Conservation (phyloP, 2,329 filamentous ascomycete genomes). For the Xylaria hypoxylon region DNA sequence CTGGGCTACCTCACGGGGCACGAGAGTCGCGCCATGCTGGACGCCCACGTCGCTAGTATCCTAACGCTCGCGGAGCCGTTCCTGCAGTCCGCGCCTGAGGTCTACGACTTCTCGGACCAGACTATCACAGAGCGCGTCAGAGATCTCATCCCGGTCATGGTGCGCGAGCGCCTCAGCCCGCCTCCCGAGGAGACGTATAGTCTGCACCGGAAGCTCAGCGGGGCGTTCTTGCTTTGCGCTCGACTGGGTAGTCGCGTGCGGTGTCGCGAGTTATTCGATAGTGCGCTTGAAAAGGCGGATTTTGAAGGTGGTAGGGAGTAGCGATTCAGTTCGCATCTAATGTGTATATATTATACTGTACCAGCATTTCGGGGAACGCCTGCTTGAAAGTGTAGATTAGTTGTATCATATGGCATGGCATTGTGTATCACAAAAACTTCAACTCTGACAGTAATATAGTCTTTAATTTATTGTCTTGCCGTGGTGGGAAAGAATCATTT, state of each 20-base stretch:
- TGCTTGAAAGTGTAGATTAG: conserved; percentile 24
- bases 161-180: conserved; percentile 86
- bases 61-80: conserved; percentile 95
- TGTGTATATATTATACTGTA: conserved; percentile 28
- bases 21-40: conserved; percentile 86
- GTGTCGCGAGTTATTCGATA: conserved; percentile 82
- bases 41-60: conserved; percentile 90
- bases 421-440: conserved; percentile 14
- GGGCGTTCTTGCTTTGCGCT: conserved; percentile 93
- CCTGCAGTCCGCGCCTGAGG: conserved; percentile 75
- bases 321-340: conserved; percentile 21
- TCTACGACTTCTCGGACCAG: conserved; percentile 94
- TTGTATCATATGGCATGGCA: conserved; percentile 26
- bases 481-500: not conserved
- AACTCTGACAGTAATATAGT: conserved; percentile 18
- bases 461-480: not conserved
- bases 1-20: conserved; percentile 93
- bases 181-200: conserved; percentile 98
- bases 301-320: conserved; percentile 33
- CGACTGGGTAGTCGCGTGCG: conserved; percentile 83
- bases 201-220: conserved; percentile 92
- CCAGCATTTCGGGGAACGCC: conserved; percentile 5
- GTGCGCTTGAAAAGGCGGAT: conserved; percentile 59
- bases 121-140: conserved; percentile 96
- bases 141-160: conserved; percentile 89